Percentiles rank a stretch among this genome's conserved stretches.
These are phyloP conservation scores for Leccinum solheimii DNA, from an alignment of 1,284 basidiomycete genomes.

Conservation along the genomic window DNA sequence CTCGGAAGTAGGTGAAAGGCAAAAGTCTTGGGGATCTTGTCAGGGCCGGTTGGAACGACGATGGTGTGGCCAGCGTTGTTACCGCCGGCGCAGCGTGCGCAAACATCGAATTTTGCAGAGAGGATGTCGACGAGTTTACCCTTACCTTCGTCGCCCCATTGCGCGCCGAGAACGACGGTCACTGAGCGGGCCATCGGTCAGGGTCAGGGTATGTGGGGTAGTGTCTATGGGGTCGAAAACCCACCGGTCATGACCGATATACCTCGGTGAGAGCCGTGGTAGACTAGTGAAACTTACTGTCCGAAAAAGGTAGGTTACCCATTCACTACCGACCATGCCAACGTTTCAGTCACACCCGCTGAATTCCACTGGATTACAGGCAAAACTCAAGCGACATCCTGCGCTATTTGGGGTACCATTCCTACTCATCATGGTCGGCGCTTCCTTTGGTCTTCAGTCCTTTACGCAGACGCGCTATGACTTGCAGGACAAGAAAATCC, in stretches of 20 bases:
- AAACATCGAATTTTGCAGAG: conserved; percentile 86
- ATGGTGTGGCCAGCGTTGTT: conserved; percentile 99
- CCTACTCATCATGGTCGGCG: conserved; percentile 79
- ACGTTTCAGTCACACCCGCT: conserved; percentile 60
- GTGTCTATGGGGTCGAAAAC: conserved; percentile 1
- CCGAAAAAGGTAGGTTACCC: conserved; percentile 16
- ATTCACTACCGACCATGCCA: conserved; percentile 44
- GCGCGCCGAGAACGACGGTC: conserved; percentile 81
- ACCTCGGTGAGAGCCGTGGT: conserved; percentile 12
- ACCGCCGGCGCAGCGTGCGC: conserved; percentile 95
- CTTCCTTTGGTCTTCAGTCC: conserved; percentile 81
- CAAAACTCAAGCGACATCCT: conserved; percentile 56
- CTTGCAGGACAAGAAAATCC: conserved; percentile 78
- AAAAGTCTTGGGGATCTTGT: conserved; percentile 78
- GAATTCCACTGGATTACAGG: conserved; percentile 46
- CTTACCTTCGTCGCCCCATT: conserved; percentile 97
- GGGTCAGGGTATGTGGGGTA: background rate
- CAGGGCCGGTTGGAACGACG: conserved; percentile 75
- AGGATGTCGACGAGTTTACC: conserved; percentile 95
- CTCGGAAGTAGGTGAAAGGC: conserved; percentile 96
- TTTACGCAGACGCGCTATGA: conserved; percentile 94
- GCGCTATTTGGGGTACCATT: conserved; percentile 87
- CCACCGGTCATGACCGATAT: conserved; percentile 29
- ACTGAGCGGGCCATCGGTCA: conserved; percentile 40
- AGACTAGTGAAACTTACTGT: background rate